Base-by-base conservation (phyloP, 148 eudicot species). In the Arbutus unedo region DNA sequence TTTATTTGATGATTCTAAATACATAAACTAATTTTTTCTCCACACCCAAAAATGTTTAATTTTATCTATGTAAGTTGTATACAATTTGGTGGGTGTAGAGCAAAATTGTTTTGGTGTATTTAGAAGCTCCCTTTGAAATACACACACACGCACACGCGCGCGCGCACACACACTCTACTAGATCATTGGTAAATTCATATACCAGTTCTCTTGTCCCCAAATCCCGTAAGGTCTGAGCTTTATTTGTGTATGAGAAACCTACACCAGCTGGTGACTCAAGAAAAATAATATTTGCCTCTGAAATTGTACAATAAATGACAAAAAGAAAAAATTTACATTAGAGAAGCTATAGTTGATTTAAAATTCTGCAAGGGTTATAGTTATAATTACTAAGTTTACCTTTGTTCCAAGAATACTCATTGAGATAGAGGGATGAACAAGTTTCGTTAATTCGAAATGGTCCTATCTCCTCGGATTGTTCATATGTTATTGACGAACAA, bases 261-360 rank as follows among this genome's bases (percentile, higher is more conserved):
- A 90, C 92, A 7, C 92, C 92, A 38, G 91, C 92, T 9, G 92
- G 92, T 13, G 92, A 88, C 68, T 90, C 92, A n/a, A 90, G 86
- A 51, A 90, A 90, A 4, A 90, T 85, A 76, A 90, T 79, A 83
- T 90, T 90, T 84, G 92, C 91, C 82, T 51, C 92, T 90, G 84
- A 53, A 84, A 25, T 14, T n/a, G 21, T 64, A 23, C 1, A 13
- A 50, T 54, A 16, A 23, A 53, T 13, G 19, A 23, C 13, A 43
- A 19, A 55, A 25, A 31, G 43, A 43, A 73, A 54, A n/a, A n/a
- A n/a, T n/a, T n/a, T 43, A 59, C 8, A 0, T 5, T 59, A 18
- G 2, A 59, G 64, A 8, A 19, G 21, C 6, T 8, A 23, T 3
- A 59, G n/a, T 18, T 57, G 19, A 53, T 6, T 49, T 50, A 50